Evolutionary conservation across 78 protist species (phyloP), one percentile per base, ranked within the genome.

Genomic region (Creolimax fragrantissima): DNA sequence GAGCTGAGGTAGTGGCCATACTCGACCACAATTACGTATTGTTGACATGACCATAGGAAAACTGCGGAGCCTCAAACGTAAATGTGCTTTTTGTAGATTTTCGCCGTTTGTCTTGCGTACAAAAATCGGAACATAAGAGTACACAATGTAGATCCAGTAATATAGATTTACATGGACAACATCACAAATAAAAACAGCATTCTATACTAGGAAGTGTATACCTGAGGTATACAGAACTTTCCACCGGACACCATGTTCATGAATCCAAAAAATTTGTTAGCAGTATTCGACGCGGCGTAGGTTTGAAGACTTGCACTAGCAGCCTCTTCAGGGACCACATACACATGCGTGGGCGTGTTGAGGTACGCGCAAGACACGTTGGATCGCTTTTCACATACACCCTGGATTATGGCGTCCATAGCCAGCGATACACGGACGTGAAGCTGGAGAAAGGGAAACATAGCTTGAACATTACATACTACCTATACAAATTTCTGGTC

Each of bases 341-440:
- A 58, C 74, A 58, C 74, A 39, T 94, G 94, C 43, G 96, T 94
- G 35, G 96, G 96, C 6, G 96, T 90, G 92, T 92, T 89, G 44
- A 94, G 94, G 93, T 81, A 94, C 35, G 94, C 95, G 24, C 91
- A 45, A 45, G 81, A 11, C 24, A 7, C 66, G 67, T 6, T 90
- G 66, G 42, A 42, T 3, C 93, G 67, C n/a, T 37, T 4, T 2
- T 6, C 36, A 36, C 88, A 32, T 44, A 91, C 3, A 7, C 86
- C 84, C 43, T 58, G 67, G 35, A 92, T 41, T 90, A 94, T 89
- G 81, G 93, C 90, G 58, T 94, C 95, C 91, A 88, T 89, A 41
- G 95, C 95, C 5, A 94, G 41, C 24, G 95, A 83, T 42, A 94
- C 84, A n/a, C 90, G 92, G 7, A 92, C 92, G 41, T 66, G 90